Percentiles rank a stretch among this genome's conserved stretches.
phyloP scores from a whole-genome alignment of 2,329 filamentous ascomycete species.

The Grosmannia clavigera region DNA sequence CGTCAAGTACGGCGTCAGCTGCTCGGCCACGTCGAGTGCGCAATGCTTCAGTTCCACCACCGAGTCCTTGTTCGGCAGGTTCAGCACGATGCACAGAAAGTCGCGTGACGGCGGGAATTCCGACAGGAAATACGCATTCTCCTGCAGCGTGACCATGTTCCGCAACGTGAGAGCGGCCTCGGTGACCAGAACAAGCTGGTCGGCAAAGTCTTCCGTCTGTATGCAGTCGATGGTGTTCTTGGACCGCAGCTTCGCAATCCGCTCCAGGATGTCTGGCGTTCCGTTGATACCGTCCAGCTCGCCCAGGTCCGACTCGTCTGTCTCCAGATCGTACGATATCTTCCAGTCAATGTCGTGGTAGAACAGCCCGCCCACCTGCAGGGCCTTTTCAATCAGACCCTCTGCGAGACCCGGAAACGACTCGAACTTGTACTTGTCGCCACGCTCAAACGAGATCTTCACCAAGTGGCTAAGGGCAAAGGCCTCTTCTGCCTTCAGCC shows the following conservation, averaged over 20 bases:
- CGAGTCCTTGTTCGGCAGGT: conserved; percentile 58
- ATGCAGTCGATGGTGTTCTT: conserved; percentile 55
- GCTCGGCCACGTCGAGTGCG: conserved; percentile 81
- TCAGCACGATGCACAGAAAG: conserved; percentile 69
- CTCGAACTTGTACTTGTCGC: conserved; percentile 92
- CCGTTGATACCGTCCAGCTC: conserved; percentile 47
- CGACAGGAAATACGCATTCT: conserved; percentile 75
- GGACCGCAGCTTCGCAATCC: conserved; percentile 51
- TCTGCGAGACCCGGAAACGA: conserved; percentile 83
- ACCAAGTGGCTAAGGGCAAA: conserved; percentile 89
- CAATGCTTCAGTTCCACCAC: conserved; percentile 82
- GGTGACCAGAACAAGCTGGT: conserved; percentile 63
- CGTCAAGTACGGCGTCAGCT: conserved; percentile 69
- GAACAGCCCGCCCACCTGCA: conserved; percentile 67
- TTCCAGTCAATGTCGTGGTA: conserved; percentile 67
- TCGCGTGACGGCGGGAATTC: conserved; percentile 67
- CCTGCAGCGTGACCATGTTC: conserved; percentile 89
- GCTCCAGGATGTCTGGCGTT: conserved; percentile 59
- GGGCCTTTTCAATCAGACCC: conserved; percentile 70
- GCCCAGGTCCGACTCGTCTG: conserved; percentile 41
- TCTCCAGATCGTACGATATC: conserved; percentile 49
- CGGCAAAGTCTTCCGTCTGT: conserved; percentile 56
- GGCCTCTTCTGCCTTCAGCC: conserved; percentile 69
- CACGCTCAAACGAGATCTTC: conserved; percentile 87
- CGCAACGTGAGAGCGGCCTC: conserved; percentile 80